These are phyloP conservation scores for Triangularia verruculosa DNA, from an alignment of 2,329 filamentous ascomycete genomes.

Conservation along the genomic window DNA sequence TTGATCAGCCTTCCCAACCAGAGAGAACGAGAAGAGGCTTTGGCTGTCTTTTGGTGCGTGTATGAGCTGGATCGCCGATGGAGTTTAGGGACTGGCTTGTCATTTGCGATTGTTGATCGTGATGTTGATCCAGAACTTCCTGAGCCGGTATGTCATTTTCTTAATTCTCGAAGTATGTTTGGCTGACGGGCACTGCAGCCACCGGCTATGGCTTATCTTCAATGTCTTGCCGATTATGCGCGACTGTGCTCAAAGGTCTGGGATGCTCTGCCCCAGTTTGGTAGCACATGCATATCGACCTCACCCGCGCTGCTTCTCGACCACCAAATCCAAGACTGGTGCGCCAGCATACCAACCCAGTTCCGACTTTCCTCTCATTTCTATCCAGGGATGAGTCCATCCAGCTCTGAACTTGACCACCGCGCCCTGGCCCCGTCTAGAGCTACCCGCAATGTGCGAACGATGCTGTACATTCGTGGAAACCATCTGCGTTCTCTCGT, in stretches of 20 bases:
- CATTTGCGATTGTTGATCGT: conserved; percentile 46
- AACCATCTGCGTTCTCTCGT: conserved; percentile 46
- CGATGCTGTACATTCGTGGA: conserved; percentile 40
- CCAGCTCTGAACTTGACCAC: neutral
- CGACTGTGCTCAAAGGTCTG: conserved; percentile 46
- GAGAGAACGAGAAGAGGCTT: conserved; percentile 32
- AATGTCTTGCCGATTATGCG: conserved; percentile 48
- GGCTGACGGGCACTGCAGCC: too few relatives aligned
- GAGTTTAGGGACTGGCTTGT: conserved; percentile 50
- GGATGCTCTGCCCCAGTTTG: conserved; percentile 41
- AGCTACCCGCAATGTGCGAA: conserved; percentile 33
- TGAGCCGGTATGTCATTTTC: too few relatives aligned
- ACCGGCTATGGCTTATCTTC: too few relatives aligned
- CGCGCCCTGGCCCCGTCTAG: neutral
- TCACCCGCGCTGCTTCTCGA: conserved; percentile 31
- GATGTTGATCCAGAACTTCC: conserved; percentile 49
- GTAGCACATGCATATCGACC: conserved; percentile 32
- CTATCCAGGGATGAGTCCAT: neutral
- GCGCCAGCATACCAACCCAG: neutral
- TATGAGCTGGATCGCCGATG: conserved; percentile 51
- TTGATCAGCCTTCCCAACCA: conserved; percentile 35
- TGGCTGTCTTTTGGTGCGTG: conserved; percentile 49
- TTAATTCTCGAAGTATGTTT: too few relatives aligned
- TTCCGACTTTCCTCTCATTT: neutral
- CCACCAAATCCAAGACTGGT: neutral